These are phyloP conservation scores for Aureobasidium namibiae DNA, from an alignment of 2,329 filamentous ascomycete genomes.

Conservation along the genomic window DNA sequence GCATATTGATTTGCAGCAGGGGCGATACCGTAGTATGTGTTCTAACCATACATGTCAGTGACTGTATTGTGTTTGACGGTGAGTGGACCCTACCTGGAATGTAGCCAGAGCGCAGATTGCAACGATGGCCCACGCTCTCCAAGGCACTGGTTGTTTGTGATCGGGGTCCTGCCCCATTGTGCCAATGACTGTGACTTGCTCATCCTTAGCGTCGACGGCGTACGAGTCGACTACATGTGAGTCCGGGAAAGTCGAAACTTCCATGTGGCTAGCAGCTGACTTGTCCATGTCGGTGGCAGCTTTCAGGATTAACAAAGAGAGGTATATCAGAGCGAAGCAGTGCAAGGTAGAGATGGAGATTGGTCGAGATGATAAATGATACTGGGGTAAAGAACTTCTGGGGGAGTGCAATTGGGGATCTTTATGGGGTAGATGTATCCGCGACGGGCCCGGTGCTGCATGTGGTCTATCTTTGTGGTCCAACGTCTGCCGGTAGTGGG, in stretches of 20 bases:
- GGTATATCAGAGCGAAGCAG: neutral
- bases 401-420: neutral
- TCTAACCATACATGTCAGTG: neutral
- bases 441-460: neutral
- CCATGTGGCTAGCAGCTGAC: neutral
- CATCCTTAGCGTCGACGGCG: neutral
- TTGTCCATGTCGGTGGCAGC: neutral
- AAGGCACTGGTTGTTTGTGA: neutral
- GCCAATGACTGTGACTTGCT: constrained; percentile 9
- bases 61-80: neutral
- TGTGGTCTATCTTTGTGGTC: neutral
- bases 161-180: constrained; percentile 6
- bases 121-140: constrained; percentile 6
- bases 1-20: constrained; percentile 8
- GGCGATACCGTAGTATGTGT: constrained; percentile 6
- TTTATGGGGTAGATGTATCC: neutral
- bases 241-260: neutral
- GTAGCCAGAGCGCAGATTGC: neutral
- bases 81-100: neutral
- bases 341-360: neutral
- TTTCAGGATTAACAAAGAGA: neutral
- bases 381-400: neutral
- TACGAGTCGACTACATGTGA: constrained; percentile 4
- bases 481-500: neutral
- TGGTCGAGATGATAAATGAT: neutral